Conservation (phyloP, 345 rosid species). For the Leavenworthia alabamica region DNA sequence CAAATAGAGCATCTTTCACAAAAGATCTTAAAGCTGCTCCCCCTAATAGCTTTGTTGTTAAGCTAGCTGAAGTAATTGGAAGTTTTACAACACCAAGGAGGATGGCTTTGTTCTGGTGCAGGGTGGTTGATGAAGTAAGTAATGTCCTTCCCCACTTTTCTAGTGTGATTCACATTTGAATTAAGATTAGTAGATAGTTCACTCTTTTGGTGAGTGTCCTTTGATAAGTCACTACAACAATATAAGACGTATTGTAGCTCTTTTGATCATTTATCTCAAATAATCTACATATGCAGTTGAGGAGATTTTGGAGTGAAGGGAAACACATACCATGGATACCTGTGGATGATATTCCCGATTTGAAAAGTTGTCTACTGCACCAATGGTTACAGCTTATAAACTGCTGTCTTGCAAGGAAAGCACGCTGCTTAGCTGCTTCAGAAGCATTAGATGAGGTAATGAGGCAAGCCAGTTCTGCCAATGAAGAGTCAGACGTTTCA, state of each 20-base stretch:
- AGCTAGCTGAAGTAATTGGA: constrained; percentile 91
- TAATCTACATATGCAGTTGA: constrained; percentile 51
- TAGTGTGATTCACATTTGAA: background rate
- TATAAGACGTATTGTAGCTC: background rate
- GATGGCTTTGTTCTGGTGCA: constrained; percentile 88
- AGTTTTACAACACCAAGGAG: constrained; percentile 62
- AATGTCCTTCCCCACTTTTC: background rate
- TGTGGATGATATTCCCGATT: constrained; percentile 61
- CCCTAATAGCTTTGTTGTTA: constrained; percentile 61
- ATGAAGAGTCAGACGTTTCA: constrained; percentile 37
- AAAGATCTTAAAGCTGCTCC: constrained; percentile 90
- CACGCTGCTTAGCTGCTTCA: constrained; percentile 43
- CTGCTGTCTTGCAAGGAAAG: constrained; percentile 83
- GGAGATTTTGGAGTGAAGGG: constrained; percentile 72
- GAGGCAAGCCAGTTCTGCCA: constrained; percentile 42
- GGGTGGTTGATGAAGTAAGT: constrained; percentile 77
- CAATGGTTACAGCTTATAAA: constrained; percentile 90
- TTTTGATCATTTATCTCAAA: background rate
- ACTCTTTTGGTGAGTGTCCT: background rate
- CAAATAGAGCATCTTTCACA: constrained; percentile 39
- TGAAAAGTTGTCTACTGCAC: constrained; percentile 73
- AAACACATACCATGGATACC: constrained; percentile 78
- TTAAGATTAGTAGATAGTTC: constrained; percentile 4
- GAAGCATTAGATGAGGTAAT: constrained; percentile 66
- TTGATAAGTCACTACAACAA: constrained; percentile 2